phyloP scores from a whole-genome alignment of 257 asterid species.

The Fraxinus americana region DNA sequence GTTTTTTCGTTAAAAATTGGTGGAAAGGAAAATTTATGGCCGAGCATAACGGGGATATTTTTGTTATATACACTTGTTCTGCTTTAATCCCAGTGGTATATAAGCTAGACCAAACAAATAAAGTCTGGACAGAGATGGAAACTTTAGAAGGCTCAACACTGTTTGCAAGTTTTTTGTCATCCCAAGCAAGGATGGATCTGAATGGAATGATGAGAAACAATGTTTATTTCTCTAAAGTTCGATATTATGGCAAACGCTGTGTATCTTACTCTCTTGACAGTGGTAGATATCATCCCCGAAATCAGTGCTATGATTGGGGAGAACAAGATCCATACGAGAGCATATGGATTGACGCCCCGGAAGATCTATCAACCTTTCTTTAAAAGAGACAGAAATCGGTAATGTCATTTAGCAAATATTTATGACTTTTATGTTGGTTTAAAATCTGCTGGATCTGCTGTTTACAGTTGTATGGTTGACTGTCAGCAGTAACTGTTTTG shows the following conservation, averaged over 20 bases:
- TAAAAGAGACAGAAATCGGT: slow-evolving; percentile 6
- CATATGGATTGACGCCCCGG: slow-evolving; percentile 63
- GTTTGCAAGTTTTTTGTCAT: slow-evolving; percentile 54
- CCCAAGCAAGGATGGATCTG: slow-evolving; percentile 49
- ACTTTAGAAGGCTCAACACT: slow-evolving; percentile 47
- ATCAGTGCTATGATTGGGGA: slow-evolving; percentile 48
- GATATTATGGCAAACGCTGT: slow-evolving; percentile 54
- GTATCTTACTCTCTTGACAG: slow-evolving; percentile 44
- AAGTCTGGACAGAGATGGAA: slow-evolving; percentile 46
- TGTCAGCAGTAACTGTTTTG: neutral
- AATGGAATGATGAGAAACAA: slow-evolving; percentile 48
- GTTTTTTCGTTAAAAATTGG: slow-evolving; percentile 38
- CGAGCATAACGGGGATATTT: slow-evolving; percentile 54
- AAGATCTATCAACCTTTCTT: slow-evolving; percentile 38
- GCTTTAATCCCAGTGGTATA: slow-evolving; percentile 42
- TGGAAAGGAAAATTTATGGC: slow-evolving; percentile 60
- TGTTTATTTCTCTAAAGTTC: slow-evolving; percentile 54
- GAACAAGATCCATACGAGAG: slow-evolving; percentile 48
- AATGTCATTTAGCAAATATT: neutral
- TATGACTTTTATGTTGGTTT: neutral
- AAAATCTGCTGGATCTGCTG: neutral
- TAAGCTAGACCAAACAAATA: slow-evolving; percentile 40
- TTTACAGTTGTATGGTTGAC: neutral
- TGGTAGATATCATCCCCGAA: slow-evolving; percentile 49
- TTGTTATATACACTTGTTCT: slow-evolving; percentile 43